phyloP scores from a whole-genome alignment of 345 rosid species.

The Boechera retrofracta region DNA sequence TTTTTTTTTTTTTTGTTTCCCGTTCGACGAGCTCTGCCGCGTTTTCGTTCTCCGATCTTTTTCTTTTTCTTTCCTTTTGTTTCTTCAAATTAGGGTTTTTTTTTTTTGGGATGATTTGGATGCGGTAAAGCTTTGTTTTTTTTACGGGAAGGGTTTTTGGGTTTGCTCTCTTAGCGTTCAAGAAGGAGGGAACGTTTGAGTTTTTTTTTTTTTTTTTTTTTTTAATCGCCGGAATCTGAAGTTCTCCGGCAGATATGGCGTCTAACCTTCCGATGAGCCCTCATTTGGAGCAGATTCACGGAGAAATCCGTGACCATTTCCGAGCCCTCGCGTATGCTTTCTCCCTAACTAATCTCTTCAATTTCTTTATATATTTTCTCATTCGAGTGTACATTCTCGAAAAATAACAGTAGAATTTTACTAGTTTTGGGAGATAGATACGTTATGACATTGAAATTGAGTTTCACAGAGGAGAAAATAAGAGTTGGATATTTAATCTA shows the following conservation, averaged over 20 bases:
- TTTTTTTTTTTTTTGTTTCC: background rate
- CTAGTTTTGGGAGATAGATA: background rate
- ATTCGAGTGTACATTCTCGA: background rate
- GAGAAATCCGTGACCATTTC: conserved; percentile 82
- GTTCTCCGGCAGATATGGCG: conserved; percentile 56
- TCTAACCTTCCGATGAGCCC: conserved; percentile 68
- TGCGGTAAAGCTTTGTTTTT: conserved; percentile 13
- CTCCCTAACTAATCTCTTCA: background rate
- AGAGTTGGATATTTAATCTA: background rate
- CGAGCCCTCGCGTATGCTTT: conserved; percentile 78
- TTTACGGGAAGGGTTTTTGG: conserved; percentile 20
- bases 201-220: background rate
- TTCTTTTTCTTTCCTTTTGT: background rate
- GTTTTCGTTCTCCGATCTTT: conserved; percentile 33
- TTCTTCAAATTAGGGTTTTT: conserved; percentile 34
- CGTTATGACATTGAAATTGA: background rate
- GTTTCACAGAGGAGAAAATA: background rate
- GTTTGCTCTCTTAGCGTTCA: conserved; percentile 1
- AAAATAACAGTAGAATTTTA: background rate
- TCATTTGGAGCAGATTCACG: conserved; percentile 96
- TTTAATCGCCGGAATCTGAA: conserved; percentile 41
- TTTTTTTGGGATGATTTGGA: background rate
- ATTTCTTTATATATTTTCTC: background rate
- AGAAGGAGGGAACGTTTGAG: background rate
- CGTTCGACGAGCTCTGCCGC: conserved; percentile 25